Conservation (phyloP, 106 monocot species). For the Chionographis japonica region DNA sequence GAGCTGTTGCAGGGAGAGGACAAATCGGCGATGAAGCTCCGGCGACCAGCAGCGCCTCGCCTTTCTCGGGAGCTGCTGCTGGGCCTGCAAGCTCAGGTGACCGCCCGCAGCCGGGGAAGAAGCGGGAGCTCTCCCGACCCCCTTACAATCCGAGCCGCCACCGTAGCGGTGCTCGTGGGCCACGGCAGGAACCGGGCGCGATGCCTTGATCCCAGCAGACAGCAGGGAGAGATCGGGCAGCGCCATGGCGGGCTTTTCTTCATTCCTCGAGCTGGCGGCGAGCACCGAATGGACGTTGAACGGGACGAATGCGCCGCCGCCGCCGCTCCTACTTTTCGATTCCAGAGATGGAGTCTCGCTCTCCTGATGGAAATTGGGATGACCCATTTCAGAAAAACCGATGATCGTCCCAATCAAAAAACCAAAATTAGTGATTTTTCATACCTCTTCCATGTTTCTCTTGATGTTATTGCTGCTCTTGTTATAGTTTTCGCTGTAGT, state of each 20-base stretch:
- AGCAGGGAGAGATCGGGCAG: conserved; percentile 29
- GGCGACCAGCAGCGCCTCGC: conserved; percentile 93
- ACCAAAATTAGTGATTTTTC: background rate
- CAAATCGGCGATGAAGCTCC: conserved; percentile 86
- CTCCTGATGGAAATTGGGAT: background rate
- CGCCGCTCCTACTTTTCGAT: conserved; percentile 8
- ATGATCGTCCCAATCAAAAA: background rate
- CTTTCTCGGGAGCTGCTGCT: conserved; percentile 43
- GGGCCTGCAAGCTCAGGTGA: conserved; percentile 14
- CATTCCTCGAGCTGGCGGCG: conserved; percentile 15
- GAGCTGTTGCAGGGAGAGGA: conserved; percentile 63
- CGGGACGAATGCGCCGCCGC: conserved; percentile 32
- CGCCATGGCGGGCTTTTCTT: conserved; percentile 11
- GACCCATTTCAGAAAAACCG: background rate
- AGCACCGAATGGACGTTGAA: conserved; percentile 15
- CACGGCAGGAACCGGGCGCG: background rate
- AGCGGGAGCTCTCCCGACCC: background rate
- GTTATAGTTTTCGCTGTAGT: conserved; percentile 11
- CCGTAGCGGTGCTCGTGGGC: conserved; percentile 10
- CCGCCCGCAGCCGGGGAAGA: background rate
- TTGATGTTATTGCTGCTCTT: background rate
- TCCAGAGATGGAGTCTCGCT: conserved; percentile 9
- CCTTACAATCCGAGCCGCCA: background rate
- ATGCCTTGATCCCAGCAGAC: conserved; percentile 8
- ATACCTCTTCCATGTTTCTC: conserved; percentile 14